A percentile compares a stretch with the other conserved stretches of the same genome.
Evolutionary conservation across 495 filamentous ascomycete genomes (phyloP).

Genomic region (Amniculicola lignicola): DNA sequence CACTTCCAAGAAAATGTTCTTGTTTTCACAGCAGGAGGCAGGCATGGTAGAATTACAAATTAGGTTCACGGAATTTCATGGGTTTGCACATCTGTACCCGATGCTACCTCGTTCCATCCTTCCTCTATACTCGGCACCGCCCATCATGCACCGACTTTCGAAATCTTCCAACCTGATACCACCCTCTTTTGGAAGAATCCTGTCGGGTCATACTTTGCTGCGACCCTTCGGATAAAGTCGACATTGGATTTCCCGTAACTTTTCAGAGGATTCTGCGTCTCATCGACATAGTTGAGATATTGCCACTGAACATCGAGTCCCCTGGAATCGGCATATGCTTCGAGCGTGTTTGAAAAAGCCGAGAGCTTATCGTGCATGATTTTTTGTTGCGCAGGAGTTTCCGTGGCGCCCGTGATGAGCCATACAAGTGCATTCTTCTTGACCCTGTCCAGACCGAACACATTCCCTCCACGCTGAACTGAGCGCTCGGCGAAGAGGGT

Average conservation of each 20-base stretch:
- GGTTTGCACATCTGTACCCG: no score
- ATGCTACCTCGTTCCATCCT: no score
- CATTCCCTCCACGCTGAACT: slow-evolving; percentile 17
- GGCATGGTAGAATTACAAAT: no score
- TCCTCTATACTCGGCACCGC: no score
- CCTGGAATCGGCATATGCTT: not conserved
- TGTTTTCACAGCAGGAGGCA: no score
- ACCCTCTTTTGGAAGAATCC: slow-evolving; percentile 37
- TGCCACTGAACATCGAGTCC: slow-evolving; percentile 1
- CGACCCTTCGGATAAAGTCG: slow-evolving; percentile 23
- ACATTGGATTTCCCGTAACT: slow-evolving; percentile 32
- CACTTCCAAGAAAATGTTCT: no score
- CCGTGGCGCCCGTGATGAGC: slow-evolving; percentile 35
- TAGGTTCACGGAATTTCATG: no score
- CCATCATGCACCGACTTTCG: slow-evolving; percentile 4
- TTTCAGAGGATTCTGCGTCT: slow-evolving; percentile 41
- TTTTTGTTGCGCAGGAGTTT: slow-evolving; percentile 34
- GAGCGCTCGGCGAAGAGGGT: slow-evolving; percentile 1
- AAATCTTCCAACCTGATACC: slow-evolving; percentile 40
- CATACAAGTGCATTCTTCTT: slow-evolving; percentile 34
- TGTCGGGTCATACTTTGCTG: slow-evolving; percentile 38
- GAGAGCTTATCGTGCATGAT: slow-evolving; percentile 35
- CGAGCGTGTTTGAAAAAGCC: slow-evolving; percentile 30
- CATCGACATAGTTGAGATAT: slow-evolving; percentile 51
- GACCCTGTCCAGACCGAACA: slow-evolving; percentile 15